Base-by-base conservation (phyloP, 176 grass and related monocot species). In the Pharus latifolius region DNA sequence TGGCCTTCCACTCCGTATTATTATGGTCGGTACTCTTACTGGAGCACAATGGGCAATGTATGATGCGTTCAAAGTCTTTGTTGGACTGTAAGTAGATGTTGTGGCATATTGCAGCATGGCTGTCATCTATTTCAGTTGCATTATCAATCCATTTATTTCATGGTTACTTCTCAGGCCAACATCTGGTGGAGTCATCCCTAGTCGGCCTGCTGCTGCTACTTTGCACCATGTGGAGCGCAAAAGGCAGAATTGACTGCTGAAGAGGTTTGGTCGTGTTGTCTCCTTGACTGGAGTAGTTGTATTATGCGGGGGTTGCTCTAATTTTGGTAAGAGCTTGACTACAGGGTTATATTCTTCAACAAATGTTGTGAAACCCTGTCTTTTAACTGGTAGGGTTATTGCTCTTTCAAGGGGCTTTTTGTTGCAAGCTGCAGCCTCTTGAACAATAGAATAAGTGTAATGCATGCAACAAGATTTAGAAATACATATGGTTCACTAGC, bases 41-140 rank as follows among this genome's bases (percentile, higher is more conserved):
- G 94, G 89, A 82, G 86, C 72, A 0, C 94, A 92, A 35, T 97
- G 94, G 94, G 80, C 77, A 76, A 37, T 83, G 14, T 97, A 97
- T 27, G 89, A 97, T 29, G 68, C 93, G 0, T 97, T 92, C 38
- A 96, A 92, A 89, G 77, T 96, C 7, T 82, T 75, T 7, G 53
- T 87, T 71, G 88, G 88, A 31, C 57, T 92, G 88, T 92, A 92
- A 83, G 85, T 78, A 73, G 1, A 60, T 24, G 33, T 73, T 77
- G 3, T 29, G 56, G 17, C 10, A 22, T 31, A 28, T 38, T n/a
- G 14, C 62, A 56, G 12, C n/a, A 31, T 61, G 10, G 55, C 12
- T 34, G 17, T 46, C 48, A 57, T 71, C 70, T 54, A 68, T 45
- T 1, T 45, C 5, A 63, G 6, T 45, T 25, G 11, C 13, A 19